Conservation (phyloP, 106 monocot genomes). For the Dendrobium huoshanense region DNA sequence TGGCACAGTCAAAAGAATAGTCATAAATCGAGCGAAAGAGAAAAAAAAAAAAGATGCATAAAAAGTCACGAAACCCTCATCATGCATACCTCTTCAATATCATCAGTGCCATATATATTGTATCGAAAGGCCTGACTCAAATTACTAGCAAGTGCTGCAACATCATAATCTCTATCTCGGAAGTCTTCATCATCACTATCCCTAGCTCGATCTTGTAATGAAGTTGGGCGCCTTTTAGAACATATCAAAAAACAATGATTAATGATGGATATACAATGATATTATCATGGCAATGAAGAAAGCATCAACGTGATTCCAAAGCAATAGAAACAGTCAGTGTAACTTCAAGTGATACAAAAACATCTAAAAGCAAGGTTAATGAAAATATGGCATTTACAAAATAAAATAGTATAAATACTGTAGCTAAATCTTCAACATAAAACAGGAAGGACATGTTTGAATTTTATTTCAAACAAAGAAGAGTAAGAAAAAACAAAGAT, state of each 20-base stretch:
- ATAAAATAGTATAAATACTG: background rate
- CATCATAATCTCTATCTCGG: constrained; percentile 70
- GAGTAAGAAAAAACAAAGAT: no score
- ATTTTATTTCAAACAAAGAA: background rate
- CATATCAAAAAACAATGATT: background rate
- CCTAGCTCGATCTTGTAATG: constrained; percentile 50
- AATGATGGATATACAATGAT: background rate
- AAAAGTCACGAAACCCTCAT: background rate
- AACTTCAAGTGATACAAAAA: background rate
- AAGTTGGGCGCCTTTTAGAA: constrained; percentile 47
- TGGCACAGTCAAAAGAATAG: no score
- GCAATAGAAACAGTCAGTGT: background rate
- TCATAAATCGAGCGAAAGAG: background rate
- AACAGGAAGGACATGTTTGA: background rate
- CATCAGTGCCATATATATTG: constrained; percentile 47
- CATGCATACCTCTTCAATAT: constrained; percentile 37
- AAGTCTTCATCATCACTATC: constrained; percentile 75
- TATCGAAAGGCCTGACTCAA: constrained; percentile 51
- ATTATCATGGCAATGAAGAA: background rate
- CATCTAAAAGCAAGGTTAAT: background rate
- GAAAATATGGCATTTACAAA: background rate
- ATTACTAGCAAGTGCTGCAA: constrained; percentile 57
- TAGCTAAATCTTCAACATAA: background rate
- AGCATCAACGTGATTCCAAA: background rate
- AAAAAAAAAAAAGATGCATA: background rate